A percentile compares a stretch with the other conserved stretches of the same genome.
Evolutionary conservation across 1,284 basidiomycete genomes (phyloP).

Genomic region (Polyporus tsugae): DNA sequence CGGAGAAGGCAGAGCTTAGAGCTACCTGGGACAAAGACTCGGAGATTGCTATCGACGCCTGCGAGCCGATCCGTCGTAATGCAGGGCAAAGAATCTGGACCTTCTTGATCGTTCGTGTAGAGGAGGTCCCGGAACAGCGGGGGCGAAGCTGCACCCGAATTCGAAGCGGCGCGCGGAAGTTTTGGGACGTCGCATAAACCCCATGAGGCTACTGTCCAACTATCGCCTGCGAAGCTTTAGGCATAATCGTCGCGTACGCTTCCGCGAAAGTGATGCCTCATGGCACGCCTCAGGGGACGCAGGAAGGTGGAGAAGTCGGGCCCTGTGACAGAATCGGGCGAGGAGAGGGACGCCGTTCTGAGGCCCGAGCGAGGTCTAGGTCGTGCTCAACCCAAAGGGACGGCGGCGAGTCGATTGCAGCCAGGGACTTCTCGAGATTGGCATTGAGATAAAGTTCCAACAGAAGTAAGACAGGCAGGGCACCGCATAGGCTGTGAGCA

Average conservation of each 20-base stretch:
- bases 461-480: conserved; percentile 17
- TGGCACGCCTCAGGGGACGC: conserved; percentile 6
- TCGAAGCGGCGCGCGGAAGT: neutral
- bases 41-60: conserved; percentile 25
- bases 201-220: conserved; percentile 26
- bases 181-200: conserved; percentile 21
- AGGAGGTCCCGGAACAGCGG: conserved; percentile 9
- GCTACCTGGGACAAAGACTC: conserved; percentile 13
- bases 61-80: conserved; percentile 21
- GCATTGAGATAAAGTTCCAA: conserved; percentile 33
- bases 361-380: neutral
- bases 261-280: conserved; percentile 29
- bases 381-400: neutral
- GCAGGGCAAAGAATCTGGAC: conserved; percentile 8
- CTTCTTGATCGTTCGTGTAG: conserved; percentile 7
- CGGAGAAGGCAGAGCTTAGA: conserved; percentile 15
- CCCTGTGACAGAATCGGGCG: conserved; percentile 13
- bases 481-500: conserved; percentile 12
- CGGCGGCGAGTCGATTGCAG: conserved; percentile 5
- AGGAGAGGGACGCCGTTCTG: conserved; percentile 10
- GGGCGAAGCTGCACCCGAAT: conserved; percentile 9
- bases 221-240: conserved; percentile 33
- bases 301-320: conserved; percentile 8
- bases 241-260: conserved; percentile 28
- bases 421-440: conserved; percentile 28